A percentile compares a stretch with the other conserved stretches of the same genome.
Evolutionary conservation across 495 filamentous ascomycete genomes (phyloP).

Genomic region (Sphaerosporella brunnea): DNA sequence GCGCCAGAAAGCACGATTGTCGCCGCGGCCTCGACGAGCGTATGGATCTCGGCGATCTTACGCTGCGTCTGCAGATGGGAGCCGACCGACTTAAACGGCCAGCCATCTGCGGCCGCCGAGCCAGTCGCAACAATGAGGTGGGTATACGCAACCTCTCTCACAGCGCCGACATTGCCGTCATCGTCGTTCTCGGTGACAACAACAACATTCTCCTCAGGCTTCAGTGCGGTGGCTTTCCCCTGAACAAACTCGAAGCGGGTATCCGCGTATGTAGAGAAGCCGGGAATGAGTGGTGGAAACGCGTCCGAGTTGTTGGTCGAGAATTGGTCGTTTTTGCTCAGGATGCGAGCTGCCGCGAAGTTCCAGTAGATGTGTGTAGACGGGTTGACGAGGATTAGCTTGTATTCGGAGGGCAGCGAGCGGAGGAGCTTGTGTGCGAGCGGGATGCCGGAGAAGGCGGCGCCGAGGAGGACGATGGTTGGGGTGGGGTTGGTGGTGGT

Average conservation of each 20-base stretch:
- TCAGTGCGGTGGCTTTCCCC: conserved; percentile 25
- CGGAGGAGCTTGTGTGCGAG: conserved; percentile 38
- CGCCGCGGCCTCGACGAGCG: conserved; percentile 35
- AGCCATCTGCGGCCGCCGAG: conserved; percentile 15
- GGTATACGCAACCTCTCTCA: conserved; percentile 21
- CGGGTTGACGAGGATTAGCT: conserved; percentile 30
- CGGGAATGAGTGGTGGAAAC: conserved; percentile 30
- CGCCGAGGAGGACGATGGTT: conserved; percentile 37
- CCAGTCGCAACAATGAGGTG: conserved; percentile 30
- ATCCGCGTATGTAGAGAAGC: conserved; percentile 25
- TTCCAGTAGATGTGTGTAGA: conserved; percentile 42
- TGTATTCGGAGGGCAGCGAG: conserved; percentile 23
- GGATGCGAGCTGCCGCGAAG: conserved; percentile 36
- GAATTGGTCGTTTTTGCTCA: conserved; percentile 26
- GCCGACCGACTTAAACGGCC: conserved; percentile 25
- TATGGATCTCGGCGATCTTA: conserved; percentile 17
- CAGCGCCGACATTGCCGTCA: conserved; percentile 5
- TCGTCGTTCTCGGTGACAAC: conserved; percentile 11
- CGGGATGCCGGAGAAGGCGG: conserved; percentile 35
- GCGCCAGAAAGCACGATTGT: conserved; percentile 49
- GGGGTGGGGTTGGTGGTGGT: not conserved
- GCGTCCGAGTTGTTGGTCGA: conserved; percentile 29
- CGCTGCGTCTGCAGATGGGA: conserved; percentile 16
- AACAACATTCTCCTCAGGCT: conserved; percentile 17
- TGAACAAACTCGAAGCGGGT: conserved; percentile 27